Percentiles rank a stretch among this genome's conserved stretches.
Conservation (phyloP, 805 yeast species). For the Wickerhamiella brachini region DNA sequence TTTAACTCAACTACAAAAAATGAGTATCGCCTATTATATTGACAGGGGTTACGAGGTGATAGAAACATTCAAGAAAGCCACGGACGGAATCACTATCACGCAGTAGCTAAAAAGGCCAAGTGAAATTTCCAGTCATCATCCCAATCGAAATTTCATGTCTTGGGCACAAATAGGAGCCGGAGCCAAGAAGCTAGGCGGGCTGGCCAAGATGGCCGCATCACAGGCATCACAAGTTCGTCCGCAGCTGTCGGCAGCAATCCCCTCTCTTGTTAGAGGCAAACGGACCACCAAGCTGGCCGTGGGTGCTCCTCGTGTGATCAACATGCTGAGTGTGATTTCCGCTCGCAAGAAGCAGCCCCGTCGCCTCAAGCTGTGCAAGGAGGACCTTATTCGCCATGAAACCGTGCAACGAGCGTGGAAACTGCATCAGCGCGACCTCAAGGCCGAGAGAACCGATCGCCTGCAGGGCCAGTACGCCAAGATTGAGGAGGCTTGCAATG, state of each 20-base stretch:
- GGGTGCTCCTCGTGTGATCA: slow-evolving; percentile 34
- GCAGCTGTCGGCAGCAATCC: slow-evolving; percentile 2
- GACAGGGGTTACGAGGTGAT: too few relatives aligned
- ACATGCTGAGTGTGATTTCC: slow-evolving; percentile 65
- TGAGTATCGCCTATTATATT: too few relatives aligned
- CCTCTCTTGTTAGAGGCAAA: slow-evolving; percentile 27
- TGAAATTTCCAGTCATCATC: background rate
- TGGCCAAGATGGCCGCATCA: background rate
- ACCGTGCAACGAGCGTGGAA: slow-evolving; percentile 78
- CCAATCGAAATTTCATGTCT: background rate
- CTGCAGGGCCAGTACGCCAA: slow-evolving; percentile 45
- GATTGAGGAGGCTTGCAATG: slow-evolving; percentile 60
- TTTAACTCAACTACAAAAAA: too few relatives aligned
- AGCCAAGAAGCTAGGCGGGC: background rate
- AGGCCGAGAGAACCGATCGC: slow-evolving; percentile 25
- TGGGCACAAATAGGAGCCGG: background rate
- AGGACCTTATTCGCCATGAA: slow-evolving; percentile 75
- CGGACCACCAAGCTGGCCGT: slow-evolving; percentile 36
- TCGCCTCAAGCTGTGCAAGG: slow-evolving; percentile 56
- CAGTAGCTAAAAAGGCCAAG: too few relatives aligned
- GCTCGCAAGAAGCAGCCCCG: slow-evolving; percentile 84
- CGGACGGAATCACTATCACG: too few relatives aligned
- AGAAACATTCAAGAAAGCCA: too few relatives aligned
- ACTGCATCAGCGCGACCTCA: slow-evolving; percentile 39
- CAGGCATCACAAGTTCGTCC: slow-evolving; percentile 3